A percentile compares a stretch with the other conserved stretches of the same genome.
phyloP scores from a whole-genome alignment of 2,329 filamentous ascomycete genomes.

The Calonectria pauciramosa region DNA sequence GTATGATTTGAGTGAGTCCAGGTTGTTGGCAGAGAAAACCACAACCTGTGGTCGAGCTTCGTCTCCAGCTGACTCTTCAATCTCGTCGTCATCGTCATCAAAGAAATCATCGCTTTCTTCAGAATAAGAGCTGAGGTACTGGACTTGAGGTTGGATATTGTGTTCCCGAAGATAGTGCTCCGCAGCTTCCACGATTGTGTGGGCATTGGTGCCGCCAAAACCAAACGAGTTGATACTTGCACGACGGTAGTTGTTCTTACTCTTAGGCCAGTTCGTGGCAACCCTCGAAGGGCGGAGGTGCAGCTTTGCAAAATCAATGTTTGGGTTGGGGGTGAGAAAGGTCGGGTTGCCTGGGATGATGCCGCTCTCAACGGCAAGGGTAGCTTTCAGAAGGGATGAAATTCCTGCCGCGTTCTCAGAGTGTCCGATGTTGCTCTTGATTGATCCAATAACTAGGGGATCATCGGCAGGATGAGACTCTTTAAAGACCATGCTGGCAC shows the following conservation, averaged over 20 bases:
- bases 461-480: constrained; percentile 17
- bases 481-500: constrained; percentile 46
- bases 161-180: constrained; percentile 10
- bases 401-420: constrained; percentile 47
- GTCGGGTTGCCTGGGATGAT: constrained; percentile 50
- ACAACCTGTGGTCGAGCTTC: constrained; percentile 16
- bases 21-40: constrained; percentile 34
- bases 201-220: constrained; percentile 59
- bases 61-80: not conserved
- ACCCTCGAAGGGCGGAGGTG: constrained; percentile 40
- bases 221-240: constrained; percentile 58
- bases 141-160: not conserved
- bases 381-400: constrained; percentile 47
- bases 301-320: constrained; percentile 48
- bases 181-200: constrained; percentile 52
- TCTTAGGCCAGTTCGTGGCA: constrained; percentile 50
- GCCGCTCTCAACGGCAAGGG: constrained; percentile 44
- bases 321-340: constrained; percentile 53
- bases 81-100: not conserved
- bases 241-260: constrained; percentile 46
- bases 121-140: not conserved
- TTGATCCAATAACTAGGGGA: constrained; percentile 47
- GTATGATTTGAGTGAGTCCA: constrained; percentile 22
- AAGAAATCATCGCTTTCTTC: constrained; percentile 6
- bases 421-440: constrained; percentile 52